Percentiles rank a stretch among this genome's conserved stretches.
phyloP scores from a whole-genome alignment of 345 rosid genomes.

The Corchorus olitorius region DNA sequence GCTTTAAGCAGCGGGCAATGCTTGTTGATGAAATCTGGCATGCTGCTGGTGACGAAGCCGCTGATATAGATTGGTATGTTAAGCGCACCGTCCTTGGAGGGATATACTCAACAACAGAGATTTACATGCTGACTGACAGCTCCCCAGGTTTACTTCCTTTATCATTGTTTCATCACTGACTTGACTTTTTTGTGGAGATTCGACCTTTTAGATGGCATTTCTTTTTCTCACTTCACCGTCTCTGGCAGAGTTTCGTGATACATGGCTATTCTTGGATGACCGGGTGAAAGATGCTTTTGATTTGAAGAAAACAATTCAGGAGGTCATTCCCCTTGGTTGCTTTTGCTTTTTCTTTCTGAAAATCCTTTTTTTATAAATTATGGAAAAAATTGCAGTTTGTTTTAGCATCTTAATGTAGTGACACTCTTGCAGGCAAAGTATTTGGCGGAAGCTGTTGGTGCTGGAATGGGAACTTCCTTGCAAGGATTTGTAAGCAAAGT shows the following conservation, averaged over 20 bases:
- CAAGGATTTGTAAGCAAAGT: slow-evolving; percentile 70
- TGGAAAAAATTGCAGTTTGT: background rate
- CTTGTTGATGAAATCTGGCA: slow-evolving; percentile 94
- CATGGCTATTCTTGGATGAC: slow-evolving; percentile 80
- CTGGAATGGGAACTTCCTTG: slow-evolving; percentile 83
- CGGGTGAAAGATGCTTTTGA: slow-evolving; percentile 92
- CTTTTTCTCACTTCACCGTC: slow-evolving; percentile 13
- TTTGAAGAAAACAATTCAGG: slow-evolving; percentile 80
- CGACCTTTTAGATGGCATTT: background rate
- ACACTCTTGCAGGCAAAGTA: slow-evolving; percentile 67
- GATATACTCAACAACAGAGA: slow-evolving; percentile 89
- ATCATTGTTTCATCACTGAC: slow-evolving; percentile 1
- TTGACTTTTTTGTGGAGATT: slow-evolving; percentile 9
- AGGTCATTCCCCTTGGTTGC: slow-evolving; percentile 49
- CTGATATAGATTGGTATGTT: slow-evolving; percentile 85
- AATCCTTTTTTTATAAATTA: background rate
- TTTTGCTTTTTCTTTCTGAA: background rate
- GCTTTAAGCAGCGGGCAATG: slow-evolving; percentile 90
- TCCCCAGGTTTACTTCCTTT: slow-evolving; percentile 62
- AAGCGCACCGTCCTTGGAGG: slow-evolving; percentile 92
- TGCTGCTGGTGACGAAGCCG: slow-evolving; percentile 69
- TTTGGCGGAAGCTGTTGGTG: slow-evolving; percentile 85
- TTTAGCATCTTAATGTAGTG: slow-evolving; percentile 13
- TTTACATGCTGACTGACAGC: slow-evolving; percentile 92
- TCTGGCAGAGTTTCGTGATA: slow-evolving; percentile 62